Conservation (phyloP, 441 rosid genomes). For the Cnidoscolus chayamansa region DNA sequence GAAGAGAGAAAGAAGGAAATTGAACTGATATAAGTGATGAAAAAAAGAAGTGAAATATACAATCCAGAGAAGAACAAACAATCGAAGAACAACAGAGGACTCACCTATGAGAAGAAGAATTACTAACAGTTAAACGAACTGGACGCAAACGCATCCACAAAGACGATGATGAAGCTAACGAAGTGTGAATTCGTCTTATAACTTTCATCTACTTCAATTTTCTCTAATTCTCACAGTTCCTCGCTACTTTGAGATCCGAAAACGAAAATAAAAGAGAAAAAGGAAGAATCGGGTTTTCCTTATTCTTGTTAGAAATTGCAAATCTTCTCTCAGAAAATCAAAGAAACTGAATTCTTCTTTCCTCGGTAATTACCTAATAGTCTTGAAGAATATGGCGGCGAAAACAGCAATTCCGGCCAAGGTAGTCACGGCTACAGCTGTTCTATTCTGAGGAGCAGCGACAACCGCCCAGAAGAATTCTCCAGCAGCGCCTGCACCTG, state of each 20-base stretch:
- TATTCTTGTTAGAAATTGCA: background rate
- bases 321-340: background rate
- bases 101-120: constrained; percentile 70
- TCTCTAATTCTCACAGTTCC: background rate
- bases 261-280: background rate
- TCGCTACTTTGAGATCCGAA: background rate
- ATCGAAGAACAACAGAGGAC: constrained; percentile 25
- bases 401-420: constrained; percentile 36
- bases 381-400: constrained; percentile 39
- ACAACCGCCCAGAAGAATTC: constrained; percentile 38
- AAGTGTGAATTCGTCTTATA: constrained; percentile 69
- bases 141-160: constrained; percentile 83
- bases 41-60: constrained; percentile 12
- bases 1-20: background rate
- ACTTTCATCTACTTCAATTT: constrained; percentile 61
- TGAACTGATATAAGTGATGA: background rate
- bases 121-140: constrained; percentile 47
- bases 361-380: constrained; percentile 35
- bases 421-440: constrained; percentile 39
- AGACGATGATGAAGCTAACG: constrained; percentile 60
- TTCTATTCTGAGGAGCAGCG: constrained; percentile 24
- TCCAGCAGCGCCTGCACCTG: constrained; percentile 27
- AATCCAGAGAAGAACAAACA: constrained; percentile 20
- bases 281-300: background rate
- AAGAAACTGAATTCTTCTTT: background rate